Conservation (phyloP, 169 alveolate species). For the Besnoitia besnoiti region DNA sequence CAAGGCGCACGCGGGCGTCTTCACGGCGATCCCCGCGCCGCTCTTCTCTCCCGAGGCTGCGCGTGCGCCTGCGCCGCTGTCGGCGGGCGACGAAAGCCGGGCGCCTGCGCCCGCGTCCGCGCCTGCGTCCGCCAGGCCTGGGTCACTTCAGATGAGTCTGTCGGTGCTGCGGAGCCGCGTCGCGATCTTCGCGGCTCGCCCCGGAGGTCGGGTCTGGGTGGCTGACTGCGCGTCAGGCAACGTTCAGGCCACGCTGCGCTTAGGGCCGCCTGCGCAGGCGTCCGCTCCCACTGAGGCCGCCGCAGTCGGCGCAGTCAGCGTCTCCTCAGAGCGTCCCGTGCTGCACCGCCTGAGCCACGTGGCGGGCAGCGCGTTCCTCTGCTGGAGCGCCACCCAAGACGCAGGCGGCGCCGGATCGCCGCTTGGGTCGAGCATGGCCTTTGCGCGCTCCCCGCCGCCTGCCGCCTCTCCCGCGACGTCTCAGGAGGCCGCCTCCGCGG, state of each 20-base stretch:
- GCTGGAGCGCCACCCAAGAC: neutral
- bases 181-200: neutral
- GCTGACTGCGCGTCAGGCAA: neutral
- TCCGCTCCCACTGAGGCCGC: neutral
- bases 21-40: neutral
- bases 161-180: too few relatives aligned
- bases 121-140: too few relatives aligned
- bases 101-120: too few relatives aligned
- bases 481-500: too few relatives aligned
- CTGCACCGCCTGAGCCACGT: neutral
- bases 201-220: conserved; percentile 20
- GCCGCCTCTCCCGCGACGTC: too few relatives aligned
- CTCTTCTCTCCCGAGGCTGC: neutral
- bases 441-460: too few relatives aligned
- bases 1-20: neutral
- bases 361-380: neutral
- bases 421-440: too few relatives aligned
- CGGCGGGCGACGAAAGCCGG: too few relatives aligned
- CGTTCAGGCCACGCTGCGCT: conserved; percentile 11
- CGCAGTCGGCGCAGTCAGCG: neutral
- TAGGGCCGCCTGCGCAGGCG: neutral
- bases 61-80: too few relatives aligned
- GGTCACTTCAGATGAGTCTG: too few relatives aligned
- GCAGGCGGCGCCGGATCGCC: too few relatives aligned
- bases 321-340: neutral